Percentiles rank a stretch among this genome's conserved stretches.
phyloP scores from a whole-genome alignment of 768 basidiomycete species.

The Hericium alpestre region DNA sequence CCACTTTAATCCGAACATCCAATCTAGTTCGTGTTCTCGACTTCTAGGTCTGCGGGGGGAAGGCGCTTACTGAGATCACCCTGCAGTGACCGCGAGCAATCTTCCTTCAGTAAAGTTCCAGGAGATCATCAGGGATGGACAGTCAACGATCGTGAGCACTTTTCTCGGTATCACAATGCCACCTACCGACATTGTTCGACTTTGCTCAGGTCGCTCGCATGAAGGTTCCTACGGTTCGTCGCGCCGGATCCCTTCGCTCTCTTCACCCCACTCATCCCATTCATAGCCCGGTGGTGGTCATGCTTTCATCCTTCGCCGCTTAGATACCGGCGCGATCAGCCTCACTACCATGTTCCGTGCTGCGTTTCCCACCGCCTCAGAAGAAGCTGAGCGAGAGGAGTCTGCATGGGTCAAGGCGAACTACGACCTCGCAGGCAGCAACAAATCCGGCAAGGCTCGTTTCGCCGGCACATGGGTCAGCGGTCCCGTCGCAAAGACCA shows the following conservation, averaged over 20 bases:
- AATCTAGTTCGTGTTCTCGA: slow-evolving; percentile 16
- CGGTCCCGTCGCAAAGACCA: slow-evolving; percentile 48
- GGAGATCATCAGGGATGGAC: slow-evolving; percentile 78
- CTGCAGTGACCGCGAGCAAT: slow-evolving; percentile 30
- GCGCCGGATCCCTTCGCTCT: slow-evolving; percentile 3
- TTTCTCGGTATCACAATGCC: neutral
- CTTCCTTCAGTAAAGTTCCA: slow-evolving; percentile 83
- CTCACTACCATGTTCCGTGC: slow-evolving; percentile 96
- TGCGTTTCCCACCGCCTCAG: slow-evolving; percentile 75
- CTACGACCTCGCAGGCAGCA: slow-evolving; percentile 69
- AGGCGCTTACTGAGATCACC: neutral
- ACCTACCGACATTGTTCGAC: slow-evolving; percentile 11
- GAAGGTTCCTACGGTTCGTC: slow-evolving; percentile 68
- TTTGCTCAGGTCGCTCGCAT: slow-evolving; percentile 66
- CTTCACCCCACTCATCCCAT: slow-evolving; percentile 15
- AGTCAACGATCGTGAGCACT: slow-evolving; percentile 66
- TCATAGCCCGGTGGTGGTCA: slow-evolving; percentile 54
- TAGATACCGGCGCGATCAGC: slow-evolving; percentile 86
- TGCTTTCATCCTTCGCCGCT: slow-evolving; percentile 89
- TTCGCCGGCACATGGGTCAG: slow-evolving; percentile 87
- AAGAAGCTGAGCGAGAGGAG: slow-evolving; percentile 69
- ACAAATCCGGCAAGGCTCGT: slow-evolving; percentile 48
- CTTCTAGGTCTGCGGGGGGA: too few species aligned
- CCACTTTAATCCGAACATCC: slow-evolving; percentile 17
- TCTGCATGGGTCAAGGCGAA: slow-evolving; percentile 73